Conservation (phyloP, 148 eudicot genomes). For the Rhododendron simsii region DNA sequence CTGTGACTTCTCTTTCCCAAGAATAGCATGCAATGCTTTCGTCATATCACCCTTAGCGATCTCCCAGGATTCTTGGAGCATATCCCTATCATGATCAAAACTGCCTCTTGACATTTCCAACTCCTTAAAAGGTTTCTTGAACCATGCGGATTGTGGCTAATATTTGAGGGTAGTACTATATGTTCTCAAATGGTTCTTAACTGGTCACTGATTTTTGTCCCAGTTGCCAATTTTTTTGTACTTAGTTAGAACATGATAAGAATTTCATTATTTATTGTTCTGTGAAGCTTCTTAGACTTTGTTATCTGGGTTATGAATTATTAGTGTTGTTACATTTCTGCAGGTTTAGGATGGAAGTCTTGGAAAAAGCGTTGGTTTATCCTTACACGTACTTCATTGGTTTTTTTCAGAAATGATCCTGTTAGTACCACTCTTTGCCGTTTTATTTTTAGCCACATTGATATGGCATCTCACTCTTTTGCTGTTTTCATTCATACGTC, state of each 20-base stretch:
- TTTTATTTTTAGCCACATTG: conserved; percentile 7
- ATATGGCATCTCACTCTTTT: background rate
- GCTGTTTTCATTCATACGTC: background rate
- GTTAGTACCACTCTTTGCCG: conserved; percentile 39
- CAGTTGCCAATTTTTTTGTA: background rate
- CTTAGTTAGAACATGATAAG: background rate
- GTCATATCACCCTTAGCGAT: background rate
- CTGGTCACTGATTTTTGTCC: background rate
- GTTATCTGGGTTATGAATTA: background rate
- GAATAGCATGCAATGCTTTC: background rate
- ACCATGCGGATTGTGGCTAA: background rate
- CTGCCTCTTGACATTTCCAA: background rate
- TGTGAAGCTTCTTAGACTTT: background rate
- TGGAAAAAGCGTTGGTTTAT: conserved; percentile 99
- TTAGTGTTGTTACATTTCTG: conserved; percentile 17
- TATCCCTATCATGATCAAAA: background rate
- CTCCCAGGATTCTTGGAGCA: background rate
- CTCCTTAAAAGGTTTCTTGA: background rate
- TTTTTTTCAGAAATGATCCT: conserved; percentile 96
- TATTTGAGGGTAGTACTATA: background rate
- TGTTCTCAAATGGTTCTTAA: background rate
- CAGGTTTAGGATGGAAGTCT: conserved; percentile 99
- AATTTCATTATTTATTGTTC: background rate
- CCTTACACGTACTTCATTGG: conserved; percentile 91
- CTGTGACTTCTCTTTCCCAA: background rate